These are phyloP conservation scores for Kuraishia capsulata DNA, from an alignment of 805 yeast species.

Conservation along the genomic window DNA sequence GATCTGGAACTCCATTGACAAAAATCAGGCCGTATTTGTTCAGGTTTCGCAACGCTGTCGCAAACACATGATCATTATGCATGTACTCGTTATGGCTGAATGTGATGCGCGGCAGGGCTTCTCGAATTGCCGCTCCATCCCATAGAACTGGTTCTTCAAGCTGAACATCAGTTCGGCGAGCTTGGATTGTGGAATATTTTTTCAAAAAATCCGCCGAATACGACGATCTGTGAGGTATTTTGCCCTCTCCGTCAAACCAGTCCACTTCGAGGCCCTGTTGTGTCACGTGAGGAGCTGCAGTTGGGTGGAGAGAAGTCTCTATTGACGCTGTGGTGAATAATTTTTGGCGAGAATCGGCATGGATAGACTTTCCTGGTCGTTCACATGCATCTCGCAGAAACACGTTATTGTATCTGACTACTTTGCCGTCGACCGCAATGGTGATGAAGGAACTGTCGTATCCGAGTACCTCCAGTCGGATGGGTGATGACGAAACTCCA, in stretches of 20 bases:
- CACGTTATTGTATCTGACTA: conserved; percentile 33
- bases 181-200: conserved; percentile 27
- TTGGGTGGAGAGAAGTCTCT: conserved; percentile 25
- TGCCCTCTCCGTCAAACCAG: conserved; percentile 37
- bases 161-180: conserved; percentile 25
- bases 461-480: not conserved
- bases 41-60: conserved; percentile 31
- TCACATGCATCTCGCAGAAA: conserved; percentile 64
- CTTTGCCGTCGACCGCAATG: conserved; percentile 3
- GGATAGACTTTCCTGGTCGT: conserved; percentile 31
- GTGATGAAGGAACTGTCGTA: conserved; percentile 3
- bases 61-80: conserved; percentile 23
- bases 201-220: conserved; percentile 40
- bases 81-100: conserved; percentile 32
- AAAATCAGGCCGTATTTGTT: conserved; percentile 50
- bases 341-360: conserved; percentile 50
- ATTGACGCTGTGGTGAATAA: conserved; percentile 51
- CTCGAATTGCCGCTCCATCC: conserved; percentile 21
- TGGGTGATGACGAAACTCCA: no score
- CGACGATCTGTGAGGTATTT: conserved; percentile 11
- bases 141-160: conserved; percentile 29
- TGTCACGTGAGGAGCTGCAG: conserved; percentile 19
- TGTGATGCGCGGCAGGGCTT: conserved; percentile 13
- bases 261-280: conserved; percentile 27
- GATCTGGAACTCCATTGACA: conserved; percentile 42